Evolutionary conservation across 164 flowering plant genomes (phyloP).

Genomic region (Magnolia sinica): DNA sequence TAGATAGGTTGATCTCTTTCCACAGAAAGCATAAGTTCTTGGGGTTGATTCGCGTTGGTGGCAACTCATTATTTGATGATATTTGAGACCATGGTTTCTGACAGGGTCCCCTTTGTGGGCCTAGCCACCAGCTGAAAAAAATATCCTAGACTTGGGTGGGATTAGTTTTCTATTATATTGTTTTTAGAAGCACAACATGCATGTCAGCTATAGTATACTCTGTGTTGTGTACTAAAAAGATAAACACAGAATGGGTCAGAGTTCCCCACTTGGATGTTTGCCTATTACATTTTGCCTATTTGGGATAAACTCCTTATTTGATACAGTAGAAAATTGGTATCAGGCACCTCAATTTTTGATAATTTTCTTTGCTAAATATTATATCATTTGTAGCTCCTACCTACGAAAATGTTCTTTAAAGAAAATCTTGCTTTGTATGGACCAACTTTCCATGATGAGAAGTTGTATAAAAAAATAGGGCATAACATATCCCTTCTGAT

Average conservation of each 20-base stretch:
- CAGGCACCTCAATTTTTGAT: not conserved
- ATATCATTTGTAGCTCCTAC: not conserved
- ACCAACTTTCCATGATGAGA: not conserved
- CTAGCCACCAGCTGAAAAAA: not conserved
- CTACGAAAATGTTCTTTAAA: not conserved
- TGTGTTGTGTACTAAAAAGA: not conserved
- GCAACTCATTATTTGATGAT: not conserved
- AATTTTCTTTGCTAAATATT: not conserved
- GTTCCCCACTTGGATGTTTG: not conserved
- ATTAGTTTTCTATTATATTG: not conserved
- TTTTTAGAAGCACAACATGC: not conserved
- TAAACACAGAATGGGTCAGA: not conserved
- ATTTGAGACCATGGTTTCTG: not conserved
- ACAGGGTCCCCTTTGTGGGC: not conserved
- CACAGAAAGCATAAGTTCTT: not conserved
- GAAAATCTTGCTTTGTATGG: not conserved
- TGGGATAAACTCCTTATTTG: not conserved
- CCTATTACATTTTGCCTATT: no score
- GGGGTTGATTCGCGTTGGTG: not conserved
- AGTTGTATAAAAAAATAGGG: not conserved
- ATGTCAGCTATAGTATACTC: not conserved
- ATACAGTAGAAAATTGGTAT: not conserved
- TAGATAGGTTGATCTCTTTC: no score
- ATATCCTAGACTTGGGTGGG: no score
- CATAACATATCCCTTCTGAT: not conserved